Base-by-base conservation (phyloP, 805 yeast species). In the Nakazawaea ishiwadae region DNA sequence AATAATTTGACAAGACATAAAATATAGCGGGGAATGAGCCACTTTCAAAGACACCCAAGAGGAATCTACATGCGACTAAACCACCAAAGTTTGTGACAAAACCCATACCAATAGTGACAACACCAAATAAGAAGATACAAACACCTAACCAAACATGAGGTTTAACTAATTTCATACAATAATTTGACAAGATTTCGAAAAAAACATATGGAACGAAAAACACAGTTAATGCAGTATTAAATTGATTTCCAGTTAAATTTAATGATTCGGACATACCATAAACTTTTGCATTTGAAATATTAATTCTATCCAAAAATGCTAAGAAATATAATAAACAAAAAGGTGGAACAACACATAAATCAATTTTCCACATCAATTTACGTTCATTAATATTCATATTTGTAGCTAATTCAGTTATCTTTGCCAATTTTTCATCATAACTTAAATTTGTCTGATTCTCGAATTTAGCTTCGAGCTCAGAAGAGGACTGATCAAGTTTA, bases 261-360 rank as follows among this genome's bases (percentile, higher is more conserved):
- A 81, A 58, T 43, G 77, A 82, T 5, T 52, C 58, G 7, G 66
- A 62, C 65, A 82, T 64, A 5, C 83, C 83, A 52, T 79, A 80
- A 34, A 79, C 72, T 39, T 71, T 72, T 8, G 88, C 89, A 54
- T 82, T 81, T 23, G 85, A 73, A 46, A 82, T 79, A 58, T 82
- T 82, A 45, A 81, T 84, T 52, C 88, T 65, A 55, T 82, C 88
- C 52, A 82, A 60, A 52, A 81, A 82, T 1, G 86, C 77, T 47
- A 81, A 66, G 51, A 82, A 71, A 52, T 82, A 82, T 33, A 82
- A 65, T 19, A 80, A 51, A 48, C 84, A 73, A 46, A 82, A 77
- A 14, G 83, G 74, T 7, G 85, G 83, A 21, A 81, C 74, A 17
- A 81, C 73, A 46, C 81, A 71, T 3, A 71, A 37, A 51, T 79